Evolutionary conservation across 1,139 yeast genomes (phyloP).

Genomic region (Arxiozyma heterogenica): DNA sequence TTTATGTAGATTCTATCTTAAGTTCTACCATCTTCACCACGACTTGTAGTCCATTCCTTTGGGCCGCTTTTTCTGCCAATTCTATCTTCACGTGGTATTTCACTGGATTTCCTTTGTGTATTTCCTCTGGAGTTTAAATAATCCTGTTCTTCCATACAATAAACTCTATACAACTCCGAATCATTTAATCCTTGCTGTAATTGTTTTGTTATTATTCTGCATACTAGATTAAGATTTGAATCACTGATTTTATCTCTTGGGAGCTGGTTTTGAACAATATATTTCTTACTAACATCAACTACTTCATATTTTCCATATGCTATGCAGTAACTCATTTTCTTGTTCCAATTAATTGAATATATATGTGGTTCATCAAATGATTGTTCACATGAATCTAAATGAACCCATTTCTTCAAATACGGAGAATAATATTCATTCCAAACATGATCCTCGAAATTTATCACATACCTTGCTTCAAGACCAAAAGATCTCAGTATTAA

Average conservation of each 20-base stretch:
- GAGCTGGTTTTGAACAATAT: conserved; percentile 47
- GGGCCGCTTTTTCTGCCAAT: conserved; percentile 67
- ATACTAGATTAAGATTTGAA: conserved; percentile 32
- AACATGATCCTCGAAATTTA: conserved; percentile 91
- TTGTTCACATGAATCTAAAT: conserved; percentile 81
- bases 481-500: conserved; percentile 62
- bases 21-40: conserved; percentile 66
- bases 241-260: conserved; percentile 43
- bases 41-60: conserved; percentile 56
- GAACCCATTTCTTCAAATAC: conserved; percentile 63
- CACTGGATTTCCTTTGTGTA: conserved; percentile 8
- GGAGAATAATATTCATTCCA: conserved; percentile 87
- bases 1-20: not conserved
- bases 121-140: conserved; percentile 25
- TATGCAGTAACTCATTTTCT: conserved; percentile 78
- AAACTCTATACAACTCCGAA: conserved; percentile 29
- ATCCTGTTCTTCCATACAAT: conserved; percentile 37
- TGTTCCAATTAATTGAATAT: conserved; percentile 84
- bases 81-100: conserved; percentile 7
- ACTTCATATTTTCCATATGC: conserved; percentile 58
- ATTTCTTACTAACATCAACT: conserved; percentile 60
- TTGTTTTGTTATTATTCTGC: conserved; percentile 36
- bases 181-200: conserved; percentile 32
- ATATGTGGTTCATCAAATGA: conserved; percentile 73
- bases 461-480: conserved; percentile 55